These are phyloP conservation scores for Phaeophleospora eucalypticola DNA, from an alignment of 2,329 filamentous ascomycete genomes.

Conservation along the genomic window DNA sequence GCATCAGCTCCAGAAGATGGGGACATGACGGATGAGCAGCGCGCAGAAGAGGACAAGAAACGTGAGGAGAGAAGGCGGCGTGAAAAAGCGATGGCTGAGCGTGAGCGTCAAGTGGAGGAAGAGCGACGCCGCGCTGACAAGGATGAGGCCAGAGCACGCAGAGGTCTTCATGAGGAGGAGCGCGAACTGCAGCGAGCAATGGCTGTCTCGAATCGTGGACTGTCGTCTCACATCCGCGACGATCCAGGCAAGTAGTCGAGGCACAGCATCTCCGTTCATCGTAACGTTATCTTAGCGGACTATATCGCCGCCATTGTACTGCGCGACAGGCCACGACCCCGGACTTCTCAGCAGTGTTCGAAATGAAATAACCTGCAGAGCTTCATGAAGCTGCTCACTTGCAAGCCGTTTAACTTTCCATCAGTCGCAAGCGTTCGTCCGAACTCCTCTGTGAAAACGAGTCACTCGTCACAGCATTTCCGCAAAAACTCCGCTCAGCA, in stretches of 20 bases:
- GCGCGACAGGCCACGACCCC: too few species aligned
- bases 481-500: too few species aligned
- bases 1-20: slow-evolving; percentile 37
- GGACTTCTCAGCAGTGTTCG: too few species aligned
- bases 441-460: too few species aligned
- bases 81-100: slow-evolving; percentile 21
- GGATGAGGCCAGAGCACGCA: slow-evolving; percentile 16
- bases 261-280: too few species aligned
- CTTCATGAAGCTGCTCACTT: too few species aligned
- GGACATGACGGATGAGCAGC: slow-evolving; percentile 51
- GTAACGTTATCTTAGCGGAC: too few species aligned
- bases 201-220: slow-evolving; percentile 11
- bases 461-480: too few species aligned
- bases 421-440: too few species aligned
- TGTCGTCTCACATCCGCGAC: background rate
- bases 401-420: too few species aligned
- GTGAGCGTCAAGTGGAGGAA: slow-evolving; percentile 22
- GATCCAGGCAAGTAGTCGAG: background rate
- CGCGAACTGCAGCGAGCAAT: slow-evolving; percentile 20
- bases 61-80: slow-evolving; percentile 20
- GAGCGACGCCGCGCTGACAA: slow-evolving; percentile 16
- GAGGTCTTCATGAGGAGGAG: slow-evolving; percentile 20
- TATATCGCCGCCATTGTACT: too few species aligned
- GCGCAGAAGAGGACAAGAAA: slow-evolving; percentile 29
- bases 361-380: too few species aligned